Evolutionary conservation across 2,329 filamentous ascomycete genomes (phyloP).

Genomic region (Cordyceps cicadae): DNA sequence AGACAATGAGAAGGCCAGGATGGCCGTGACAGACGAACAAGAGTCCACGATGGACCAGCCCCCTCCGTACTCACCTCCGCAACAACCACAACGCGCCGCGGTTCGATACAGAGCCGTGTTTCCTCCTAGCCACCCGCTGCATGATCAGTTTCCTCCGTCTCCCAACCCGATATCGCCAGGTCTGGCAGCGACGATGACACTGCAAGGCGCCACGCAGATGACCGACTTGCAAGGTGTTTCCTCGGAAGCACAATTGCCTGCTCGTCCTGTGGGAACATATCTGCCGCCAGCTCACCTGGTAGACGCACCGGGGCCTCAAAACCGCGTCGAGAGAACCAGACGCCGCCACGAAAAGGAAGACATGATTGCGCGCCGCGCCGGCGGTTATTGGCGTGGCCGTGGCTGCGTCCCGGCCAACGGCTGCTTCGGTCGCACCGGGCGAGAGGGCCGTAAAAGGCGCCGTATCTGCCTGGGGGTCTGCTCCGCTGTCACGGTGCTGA

Average conservation of each 20-base stretch:
- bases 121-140: slow-evolving; percentile 43
- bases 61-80: slow-evolving; percentile 48
- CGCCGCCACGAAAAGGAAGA: slow-evolving; percentile 60
- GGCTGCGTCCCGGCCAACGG: slow-evolving; percentile 55
- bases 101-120: slow-evolving; percentile 50
- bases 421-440: slow-evolving; percentile 55
- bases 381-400: slow-evolving; percentile 57
- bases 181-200: slow-evolving; percentile 52
- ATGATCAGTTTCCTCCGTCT: slow-evolving; percentile 43
- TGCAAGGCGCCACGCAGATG: slow-evolving; percentile 52
- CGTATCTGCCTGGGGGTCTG: slow-evolving; percentile 50
- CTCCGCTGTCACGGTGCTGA: slow-evolving; percentile 41
- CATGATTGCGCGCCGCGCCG: slow-evolving; percentile 44
- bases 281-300: slow-evolving; percentile 36
- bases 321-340: slow-evolving; percentile 42
- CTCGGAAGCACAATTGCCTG: slow-evolving; percentile 27
- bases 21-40: slow-evolving; percentile 29
- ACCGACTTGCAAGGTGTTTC: slow-evolving; percentile 38
- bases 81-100: slow-evolving; percentile 24
- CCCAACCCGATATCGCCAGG: slow-evolving; percentile 56
- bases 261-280: slow-evolving; percentile 37
- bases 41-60: slow-evolving; percentile 32
- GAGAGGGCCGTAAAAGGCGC: slow-evolving; percentile 55
- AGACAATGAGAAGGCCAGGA: slow-evolving; percentile 28
- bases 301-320: slow-evolving; percentile 30